Percentiles rank a stretch among this genome's conserved stretches.
Evolutionary conservation across 768 basidiomycete species (phyloP).

Genomic region (Suillus plorans): DNA sequence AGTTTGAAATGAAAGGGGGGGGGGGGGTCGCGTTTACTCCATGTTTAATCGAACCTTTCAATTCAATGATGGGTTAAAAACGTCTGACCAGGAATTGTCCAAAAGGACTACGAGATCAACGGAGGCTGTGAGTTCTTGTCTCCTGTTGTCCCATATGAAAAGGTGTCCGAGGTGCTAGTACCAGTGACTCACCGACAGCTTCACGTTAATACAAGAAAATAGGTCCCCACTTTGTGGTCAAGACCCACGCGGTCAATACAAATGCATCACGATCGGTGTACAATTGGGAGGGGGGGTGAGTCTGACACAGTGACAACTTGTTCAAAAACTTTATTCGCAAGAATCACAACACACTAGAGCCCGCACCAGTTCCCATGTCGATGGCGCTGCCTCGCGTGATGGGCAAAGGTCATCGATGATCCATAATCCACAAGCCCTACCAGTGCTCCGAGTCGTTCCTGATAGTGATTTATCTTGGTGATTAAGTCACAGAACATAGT

Average conservation of each 20-base stretch:
- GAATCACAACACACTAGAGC: neutral
- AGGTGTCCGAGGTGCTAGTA: neutral
- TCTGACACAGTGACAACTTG: neutral
- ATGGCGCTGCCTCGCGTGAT: neutral
- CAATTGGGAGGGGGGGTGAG: neutral
- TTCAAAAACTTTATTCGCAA: neutral
- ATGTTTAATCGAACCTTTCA: neutral
- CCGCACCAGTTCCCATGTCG: neutral
- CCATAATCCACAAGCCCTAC: neutral
- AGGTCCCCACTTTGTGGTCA: too few species aligned
- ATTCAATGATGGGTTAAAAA: neutral
- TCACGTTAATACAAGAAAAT: neutral
- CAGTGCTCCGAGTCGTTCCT: too few species aligned
- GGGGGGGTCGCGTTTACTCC: neutral
- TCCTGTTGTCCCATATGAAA: neutral
- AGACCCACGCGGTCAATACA: too few species aligned
- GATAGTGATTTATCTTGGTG: too few species aligned
- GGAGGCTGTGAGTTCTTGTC: neutral
- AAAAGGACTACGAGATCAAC: neutral
- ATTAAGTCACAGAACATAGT: too few species aligned
- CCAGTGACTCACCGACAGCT: neutral
- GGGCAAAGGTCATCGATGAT: too few species aligned
- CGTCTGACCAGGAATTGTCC: neutral
- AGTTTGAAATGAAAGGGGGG: neutral
- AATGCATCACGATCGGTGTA: neutral